Evolutionary conservation across 768 basidiomycete genomes (phyloP).

Genomic region (Kwoniella botswanensis): DNA sequence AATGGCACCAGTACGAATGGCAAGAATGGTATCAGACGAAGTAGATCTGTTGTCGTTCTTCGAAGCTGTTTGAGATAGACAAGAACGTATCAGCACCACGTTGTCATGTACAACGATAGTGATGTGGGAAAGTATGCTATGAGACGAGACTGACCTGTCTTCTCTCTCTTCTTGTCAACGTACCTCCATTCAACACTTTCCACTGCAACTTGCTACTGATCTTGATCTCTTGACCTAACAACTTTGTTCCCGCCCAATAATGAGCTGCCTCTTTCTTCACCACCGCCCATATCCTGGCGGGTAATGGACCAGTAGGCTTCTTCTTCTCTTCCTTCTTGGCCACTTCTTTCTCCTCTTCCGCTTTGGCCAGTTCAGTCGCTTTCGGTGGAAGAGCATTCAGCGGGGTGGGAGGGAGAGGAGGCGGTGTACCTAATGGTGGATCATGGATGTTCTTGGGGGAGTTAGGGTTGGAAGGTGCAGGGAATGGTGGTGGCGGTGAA

Average conservation of each 20-base stretch:
- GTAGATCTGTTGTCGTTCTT: slow-evolving; percentile 88
- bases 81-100: not conserved
- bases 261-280: slow-evolving; percentile 95
- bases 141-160: slow-evolving; percentile 70
- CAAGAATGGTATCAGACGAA: slow-evolving; percentile 92
- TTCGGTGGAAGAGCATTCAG: slow-evolving; percentile 33
- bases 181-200: slow-evolving; percentile 90
- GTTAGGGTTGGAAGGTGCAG: slow-evolving; percentile 13
- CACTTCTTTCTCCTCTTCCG: slow-evolving; percentile 33
- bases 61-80: slow-evolving; percentile 66
- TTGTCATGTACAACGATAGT: not conserved
- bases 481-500: slow-evolving; percentile 22
- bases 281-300: slow-evolving; percentile 78
- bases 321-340: slow-evolving; percentile 44
- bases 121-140: not conserved
- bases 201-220: slow-evolving; percentile 86
- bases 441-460: slow-evolving; percentile 21
- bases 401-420: slow-evolving; percentile 37
- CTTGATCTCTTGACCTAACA: slow-evolving; percentile 90
- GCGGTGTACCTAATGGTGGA: slow-evolving; percentile 38
- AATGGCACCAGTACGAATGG: slow-evolving; percentile 95
- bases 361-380: slow-evolving; percentile 27
- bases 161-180: slow-evolving; percentile 87
- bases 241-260: slow-evolving; percentile 95
- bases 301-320: slow-evolving; percentile 37